phyloP scores from a whole-genome alignment of 305 asterid species.

The Fraxinus ornus region DNA sequence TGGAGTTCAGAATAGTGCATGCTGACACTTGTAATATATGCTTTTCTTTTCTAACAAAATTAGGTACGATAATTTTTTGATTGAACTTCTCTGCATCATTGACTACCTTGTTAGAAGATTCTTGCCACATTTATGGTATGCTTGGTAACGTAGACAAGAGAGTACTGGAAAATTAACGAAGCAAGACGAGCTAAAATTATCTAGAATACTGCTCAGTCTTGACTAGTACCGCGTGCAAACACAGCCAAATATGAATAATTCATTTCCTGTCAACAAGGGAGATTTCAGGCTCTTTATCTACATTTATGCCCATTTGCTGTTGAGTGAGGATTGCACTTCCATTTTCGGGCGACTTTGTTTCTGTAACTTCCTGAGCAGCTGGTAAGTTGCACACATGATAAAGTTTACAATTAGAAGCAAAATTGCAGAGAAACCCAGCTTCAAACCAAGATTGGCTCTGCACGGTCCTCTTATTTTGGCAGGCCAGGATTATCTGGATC shows the following conservation, averaged over 20 bases:
- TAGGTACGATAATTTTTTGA: not conserved
- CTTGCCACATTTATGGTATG: not conserved
- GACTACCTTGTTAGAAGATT: not conserved
- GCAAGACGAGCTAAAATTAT: not conserved
- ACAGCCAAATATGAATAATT: not conserved
- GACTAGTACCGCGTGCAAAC: too few relatives aligned
- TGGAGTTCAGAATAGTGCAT: not conserved
- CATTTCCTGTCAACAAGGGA: not conserved
- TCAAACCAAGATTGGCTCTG: not conserved
- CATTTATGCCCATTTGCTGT: not conserved
- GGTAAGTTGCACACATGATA: constrained; percentile 14
- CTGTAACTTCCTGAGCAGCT: constrained; percentile 25
- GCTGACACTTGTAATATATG: not conserved
- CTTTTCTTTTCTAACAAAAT: not conserved
- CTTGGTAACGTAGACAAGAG: not conserved
- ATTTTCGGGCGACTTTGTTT: not conserved
- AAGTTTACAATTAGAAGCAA: not conserved
- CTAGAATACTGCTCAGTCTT: too few relatives aligned
- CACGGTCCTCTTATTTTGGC: not conserved
- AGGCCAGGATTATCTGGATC: not conserved
- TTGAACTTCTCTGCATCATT: not conserved
- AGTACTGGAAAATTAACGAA: not conserved
- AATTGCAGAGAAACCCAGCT: not conserved
- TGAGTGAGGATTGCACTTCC: not conserved
- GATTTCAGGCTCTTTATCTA: not conserved